Evolutionary conservation across 768 basidiomycete genomes (phyloP).

Genomic region (Tylopilus sp.): DNA sequence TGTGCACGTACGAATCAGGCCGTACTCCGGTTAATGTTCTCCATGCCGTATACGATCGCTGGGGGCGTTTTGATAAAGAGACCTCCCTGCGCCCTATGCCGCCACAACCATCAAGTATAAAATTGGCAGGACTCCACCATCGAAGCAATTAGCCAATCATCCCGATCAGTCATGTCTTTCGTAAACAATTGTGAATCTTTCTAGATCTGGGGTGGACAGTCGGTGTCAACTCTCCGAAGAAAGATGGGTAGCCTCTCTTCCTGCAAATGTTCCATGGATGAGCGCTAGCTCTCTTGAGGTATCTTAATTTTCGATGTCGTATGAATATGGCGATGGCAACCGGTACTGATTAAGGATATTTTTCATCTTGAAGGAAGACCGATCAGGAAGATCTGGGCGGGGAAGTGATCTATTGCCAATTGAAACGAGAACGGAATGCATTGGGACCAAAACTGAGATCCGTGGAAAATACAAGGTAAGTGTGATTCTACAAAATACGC

Average conservation of each 20-base stretch:
- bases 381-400: slow-evolving; percentile 13
- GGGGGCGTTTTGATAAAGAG: not conserved
- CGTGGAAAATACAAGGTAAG: slow-evolving; percentile 3
- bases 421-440: not conserved
- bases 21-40: not conserved
- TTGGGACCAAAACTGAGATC: not conserved
- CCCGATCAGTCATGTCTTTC: not conserved
- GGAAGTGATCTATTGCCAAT: not conserved
- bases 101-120: not conserved
- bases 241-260: not conserved
- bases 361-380: slow-evolving; percentile 12
- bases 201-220: not conserved
- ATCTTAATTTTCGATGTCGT: not conserved
- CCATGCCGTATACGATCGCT: not conserved
- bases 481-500: not conserved
- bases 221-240: not conserved
- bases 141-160: not conserved
- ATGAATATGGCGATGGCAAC: not conserved
- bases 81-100: not conserved
- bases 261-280: not conserved
- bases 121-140: not conserved
- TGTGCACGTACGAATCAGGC: not conserved
- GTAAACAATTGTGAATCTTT: not conserved
- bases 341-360: slow-evolving; percentile 10
- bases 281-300: too few species aligned